Percentiles rank a stretch among this genome's conserved stretches.
Evolutionary conservation across 2,329 filamentous ascomycete species (phyloP).

Genomic region (Colletotrichum somersetense): DNA sequence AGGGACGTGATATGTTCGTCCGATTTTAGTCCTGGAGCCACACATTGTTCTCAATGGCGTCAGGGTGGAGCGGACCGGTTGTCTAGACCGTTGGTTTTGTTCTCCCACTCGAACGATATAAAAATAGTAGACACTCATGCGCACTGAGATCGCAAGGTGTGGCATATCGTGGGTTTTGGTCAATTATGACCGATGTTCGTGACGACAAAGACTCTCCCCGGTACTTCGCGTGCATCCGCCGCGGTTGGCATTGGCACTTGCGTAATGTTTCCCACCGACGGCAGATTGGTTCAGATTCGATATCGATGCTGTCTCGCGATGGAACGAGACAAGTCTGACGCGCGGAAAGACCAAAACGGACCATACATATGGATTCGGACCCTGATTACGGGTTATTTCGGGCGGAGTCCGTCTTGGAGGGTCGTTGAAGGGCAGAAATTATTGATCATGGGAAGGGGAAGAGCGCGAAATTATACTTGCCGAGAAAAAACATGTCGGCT

Average conservation of each 20-base stretch:
- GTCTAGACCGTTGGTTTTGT: slow-evolving; percentile 74
- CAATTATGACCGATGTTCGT: background rate
- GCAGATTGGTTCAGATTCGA: background rate
- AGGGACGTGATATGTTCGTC: slow-evolving; percentile 62
- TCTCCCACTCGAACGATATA: slow-evolving; percentile 72
- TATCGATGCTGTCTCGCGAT: slow-evolving; percentile 21
- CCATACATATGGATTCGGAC: slow-evolving; percentile 11
- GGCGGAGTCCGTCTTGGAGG: background rate
- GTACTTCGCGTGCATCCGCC: background rate
- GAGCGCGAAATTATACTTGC: slow-evolving; percentile 22
- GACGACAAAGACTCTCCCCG: background rate
- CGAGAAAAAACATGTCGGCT: slow-evolving; percentile 24
- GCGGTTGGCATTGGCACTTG: slow-evolving; percentile 6
- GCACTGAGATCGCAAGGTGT: slow-evolving; percentile 70
- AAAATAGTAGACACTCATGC: slow-evolving; percentile 69
- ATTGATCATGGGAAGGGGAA: background rate
- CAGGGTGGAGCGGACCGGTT: slow-evolving; percentile 77
- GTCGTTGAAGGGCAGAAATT: background rate
- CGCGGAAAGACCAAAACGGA: slow-evolving; percentile 26
- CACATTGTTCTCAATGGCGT: slow-evolving; percentile 65
- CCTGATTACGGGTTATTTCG: background rate
- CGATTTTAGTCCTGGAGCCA: slow-evolving; percentile 73
- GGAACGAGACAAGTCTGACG: slow-evolving; percentile 38
- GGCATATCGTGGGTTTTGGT: slow-evolving; percentile 68
- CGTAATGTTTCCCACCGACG: background rate